phyloP scores from a whole-genome alignment of 164 flowering plant species.

The Chimonanthus praecox region DNA sequence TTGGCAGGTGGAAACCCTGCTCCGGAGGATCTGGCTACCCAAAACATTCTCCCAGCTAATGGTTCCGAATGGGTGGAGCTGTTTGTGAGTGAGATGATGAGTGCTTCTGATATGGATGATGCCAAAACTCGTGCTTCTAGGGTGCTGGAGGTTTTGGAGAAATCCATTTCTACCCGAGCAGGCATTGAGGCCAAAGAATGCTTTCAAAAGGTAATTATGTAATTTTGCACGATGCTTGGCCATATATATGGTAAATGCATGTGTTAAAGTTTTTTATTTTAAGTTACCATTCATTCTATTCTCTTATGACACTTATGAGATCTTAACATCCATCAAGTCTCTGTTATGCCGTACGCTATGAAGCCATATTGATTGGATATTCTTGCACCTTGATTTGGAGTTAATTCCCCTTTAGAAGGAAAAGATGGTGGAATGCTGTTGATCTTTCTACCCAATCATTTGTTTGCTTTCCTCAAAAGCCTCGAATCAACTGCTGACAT shows the following conservation, averaged over 20 bases:
- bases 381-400: background rate
- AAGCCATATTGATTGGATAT: background rate
- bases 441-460: background rate
- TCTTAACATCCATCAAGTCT: background rate
- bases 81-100: conserved; percentile 75
- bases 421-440: background rate
- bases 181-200: conserved; percentile 43
- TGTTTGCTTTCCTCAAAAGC: background rate
- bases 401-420: background rate
- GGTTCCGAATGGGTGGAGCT: conserved; percentile 87
- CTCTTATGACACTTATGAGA: background rate
- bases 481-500: background rate
- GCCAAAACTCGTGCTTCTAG: conserved; percentile 68
- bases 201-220: background rate
- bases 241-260: no score
- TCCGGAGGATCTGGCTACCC: conserved; percentile 18
- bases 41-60: conserved; percentile 32
- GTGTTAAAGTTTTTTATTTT: no score
- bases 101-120: conserved; percentile 63
- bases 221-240: no score
- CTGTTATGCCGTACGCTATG: background rate
- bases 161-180: conserved; percentile 38
- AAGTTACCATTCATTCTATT: background rate
- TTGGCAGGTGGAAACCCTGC: conserved; percentile 27
- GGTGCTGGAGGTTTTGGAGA: conserved; percentile 60